Conservation (phyloP, 768 basidiomycete genomes). For the Leccinum uliginosum region DNA sequence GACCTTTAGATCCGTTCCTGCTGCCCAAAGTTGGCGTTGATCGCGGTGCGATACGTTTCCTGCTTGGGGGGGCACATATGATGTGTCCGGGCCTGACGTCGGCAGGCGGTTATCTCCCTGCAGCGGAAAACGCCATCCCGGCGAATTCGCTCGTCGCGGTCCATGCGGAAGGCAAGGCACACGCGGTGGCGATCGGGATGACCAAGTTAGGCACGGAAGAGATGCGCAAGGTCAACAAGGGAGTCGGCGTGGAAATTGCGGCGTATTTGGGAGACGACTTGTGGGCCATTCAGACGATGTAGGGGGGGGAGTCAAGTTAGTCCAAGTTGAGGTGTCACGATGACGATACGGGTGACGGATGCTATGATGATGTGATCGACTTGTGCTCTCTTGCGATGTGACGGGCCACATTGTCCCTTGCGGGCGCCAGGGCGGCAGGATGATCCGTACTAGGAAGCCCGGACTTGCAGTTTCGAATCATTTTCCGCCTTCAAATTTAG, state of each 20-base stretch:
- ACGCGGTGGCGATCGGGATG: conserved; percentile 82
- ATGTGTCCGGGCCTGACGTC: conserved; percentile 98
- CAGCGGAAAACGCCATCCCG: conserved; percentile 60
- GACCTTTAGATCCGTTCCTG: conserved; percentile 77
- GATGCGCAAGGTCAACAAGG: conserved; percentile 87
- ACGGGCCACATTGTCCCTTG: not conserved
- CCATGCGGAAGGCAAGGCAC: conserved; percentile 93
- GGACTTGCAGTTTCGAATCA: conserved; percentile 11
- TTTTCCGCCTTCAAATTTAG: conserved; percentile 9
- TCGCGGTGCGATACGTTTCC: conserved; percentile 96
- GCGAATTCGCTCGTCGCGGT: conserved; percentile 83
- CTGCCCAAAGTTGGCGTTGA: conserved; percentile 88
- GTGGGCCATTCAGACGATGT: conserved; percentile 68
- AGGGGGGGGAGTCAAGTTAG: not conserved
- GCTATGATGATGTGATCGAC: not conserved
- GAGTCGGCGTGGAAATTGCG: conserved; percentile 83
- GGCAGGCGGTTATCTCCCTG: conserved; percentile 81
- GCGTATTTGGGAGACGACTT: conserved; percentile 86
- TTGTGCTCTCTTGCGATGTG: not conserved
- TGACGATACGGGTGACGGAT: not conserved
- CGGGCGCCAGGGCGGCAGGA: not conserved
- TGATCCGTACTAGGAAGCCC: not conserved
- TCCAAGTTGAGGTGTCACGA: not conserved
- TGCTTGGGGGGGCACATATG: conserved; percentile 91
- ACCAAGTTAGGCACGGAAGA: conserved; percentile 83